Base-by-base conservation (phyloP, 2,329 filamentous ascomycete species). In the Clathrospora elynae region DNA sequence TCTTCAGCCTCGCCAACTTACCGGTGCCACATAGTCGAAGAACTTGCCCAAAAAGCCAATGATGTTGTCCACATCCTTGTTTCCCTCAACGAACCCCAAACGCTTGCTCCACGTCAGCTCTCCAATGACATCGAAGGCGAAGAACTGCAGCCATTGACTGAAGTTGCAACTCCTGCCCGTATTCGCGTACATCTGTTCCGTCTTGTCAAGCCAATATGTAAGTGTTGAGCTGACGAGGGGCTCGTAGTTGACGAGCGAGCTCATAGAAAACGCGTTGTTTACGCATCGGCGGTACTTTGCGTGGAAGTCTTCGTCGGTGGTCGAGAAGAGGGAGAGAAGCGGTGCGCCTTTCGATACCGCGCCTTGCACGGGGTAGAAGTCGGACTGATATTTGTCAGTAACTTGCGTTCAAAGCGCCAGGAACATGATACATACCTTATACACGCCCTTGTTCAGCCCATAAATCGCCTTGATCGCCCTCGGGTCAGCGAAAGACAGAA, bases 281-380 rank as follows among this genome's bases (percentile, higher is more conserved):
- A 93, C 85, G 53, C 83, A 86, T 47, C 87, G 80, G 18, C 87
- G 81, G 63, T 91, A 85, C 58, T 84, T 81, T 26, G 85, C 81
- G 65, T 92, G 88, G 70, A 87, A 91, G 28, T 79, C 75, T 51
- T 91, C 87, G 66, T 88, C 82, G 5, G 81, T 84, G 0, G 87
- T 88, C 61, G 84, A 87, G 73, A 92, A 92, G 12, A 93, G 78
- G 2, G 86, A 89, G 22, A 82, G 81, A 0, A 90, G 76, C 2
- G 80, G 78, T 48, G 80, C 77, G 14, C 88, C 88, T 49, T 86
- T 82, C 13, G 83, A 79, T 1, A 88, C 80, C 0, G 86, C 83
- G 68, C 88, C 83, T 63, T 91, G 88, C 3, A 91, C 86, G 0
- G 86, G 81, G 61, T 92, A 92, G 65, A 92, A 92, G 51, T 88